These are phyloP conservation scores for Aspergillus sojae DNA, from an alignment of 2,329 filamentous ascomycete species.

Conservation along the genomic window DNA sequence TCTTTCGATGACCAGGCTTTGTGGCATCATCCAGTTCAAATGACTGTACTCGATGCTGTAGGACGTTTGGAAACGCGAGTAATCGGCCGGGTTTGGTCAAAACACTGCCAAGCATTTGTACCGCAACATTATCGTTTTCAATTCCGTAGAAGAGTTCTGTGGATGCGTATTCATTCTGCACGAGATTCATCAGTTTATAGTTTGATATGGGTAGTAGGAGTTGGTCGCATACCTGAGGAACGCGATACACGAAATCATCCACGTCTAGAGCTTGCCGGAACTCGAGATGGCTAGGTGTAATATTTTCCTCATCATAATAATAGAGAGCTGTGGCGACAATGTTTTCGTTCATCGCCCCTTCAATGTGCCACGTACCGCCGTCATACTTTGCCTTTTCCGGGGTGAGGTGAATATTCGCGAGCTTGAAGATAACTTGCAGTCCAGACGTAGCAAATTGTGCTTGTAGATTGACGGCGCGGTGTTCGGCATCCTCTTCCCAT, in stretches of 20 bases:
- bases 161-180: background rate
- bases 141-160: slow-evolving; percentile 9
- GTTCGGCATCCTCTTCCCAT: background rate
- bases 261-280: slow-evolving; percentile 48
- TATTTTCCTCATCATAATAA: slow-evolving; percentile 66
- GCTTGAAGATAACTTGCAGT: slow-evolving; percentile 58
- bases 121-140: slow-evolving; percentile 2
- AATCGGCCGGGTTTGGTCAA: slow-evolving; percentile 7
- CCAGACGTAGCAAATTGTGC: slow-evolving; percentile 39
- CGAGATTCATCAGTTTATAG: background rate
- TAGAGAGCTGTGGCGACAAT: slow-evolving; percentile 67
- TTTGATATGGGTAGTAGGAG: background rate
- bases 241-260: background rate
- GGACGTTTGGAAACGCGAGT: slow-evolving; percentile 13
- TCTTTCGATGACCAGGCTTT: slow-evolving; percentile 28
- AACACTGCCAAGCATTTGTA: slow-evolving; percentile 8
- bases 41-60: slow-evolving; percentile 26
- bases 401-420: slow-evolving; percentile 63
- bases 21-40: slow-evolving; percentile 25
- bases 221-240: background rate
- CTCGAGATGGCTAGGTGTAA: slow-evolving; percentile 55
- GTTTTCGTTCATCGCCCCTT: slow-evolving; percentile 60
- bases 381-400: slow-evolving; percentile 60
- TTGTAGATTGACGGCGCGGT: slow-evolving; percentile 16
- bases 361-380: slow-evolving; percentile 47